Evolutionary conservation across 371 early-diverging fungal genomes (phyloP).

Genomic region (Mucor indicus): DNA sequence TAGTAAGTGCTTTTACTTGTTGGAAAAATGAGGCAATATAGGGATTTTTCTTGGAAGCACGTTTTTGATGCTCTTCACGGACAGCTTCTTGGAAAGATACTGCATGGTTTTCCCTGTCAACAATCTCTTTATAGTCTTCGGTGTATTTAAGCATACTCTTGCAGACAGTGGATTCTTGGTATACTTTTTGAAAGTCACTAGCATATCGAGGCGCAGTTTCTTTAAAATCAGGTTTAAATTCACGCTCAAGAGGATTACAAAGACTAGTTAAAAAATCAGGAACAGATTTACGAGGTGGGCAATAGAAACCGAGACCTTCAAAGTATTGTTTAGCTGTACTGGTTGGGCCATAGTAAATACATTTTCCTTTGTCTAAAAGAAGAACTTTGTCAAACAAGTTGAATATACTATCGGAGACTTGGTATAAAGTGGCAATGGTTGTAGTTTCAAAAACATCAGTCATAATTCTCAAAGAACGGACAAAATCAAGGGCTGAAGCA

Average conservation of each 20-base stretch:
- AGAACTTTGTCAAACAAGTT: slow-evolving; percentile 75
- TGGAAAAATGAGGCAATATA: slow-evolving; percentile 61
- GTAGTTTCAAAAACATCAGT: slow-evolving; percentile 65
- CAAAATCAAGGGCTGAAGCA: slow-evolving; percentile 81
- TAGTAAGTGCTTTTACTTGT: slow-evolving; percentile 59
- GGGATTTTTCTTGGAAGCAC: slow-evolving; percentile 45
- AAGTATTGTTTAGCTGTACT: slow-evolving; percentile 70
- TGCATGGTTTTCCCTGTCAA: slow-evolving; percentile 30
- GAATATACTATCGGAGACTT: slow-evolving; percentile 74
- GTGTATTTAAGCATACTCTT: slow-evolving; percentile 31
- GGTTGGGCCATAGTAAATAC: slow-evolving; percentile 74
- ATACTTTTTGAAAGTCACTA: slow-evolving; percentile 49
- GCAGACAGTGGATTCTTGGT: slow-evolving; percentile 35
- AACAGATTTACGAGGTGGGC: slow-evolving; percentile 70
- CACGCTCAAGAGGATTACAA: slow-evolving; percentile 63
- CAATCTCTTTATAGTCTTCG: slow-evolving; percentile 30
- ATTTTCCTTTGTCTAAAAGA: slow-evolving; percentile 69
- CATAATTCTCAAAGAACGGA: slow-evolving; percentile 65
- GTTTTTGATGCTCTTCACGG: slow-evolving; percentile 53
- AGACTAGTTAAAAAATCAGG: slow-evolving; percentile 78
- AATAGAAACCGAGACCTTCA: slow-evolving; percentile 62
- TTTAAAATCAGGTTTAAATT: slow-evolving; percentile 52
- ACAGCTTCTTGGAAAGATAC: slow-evolving; percentile 53
- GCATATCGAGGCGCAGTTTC: slow-evolving; percentile 43
- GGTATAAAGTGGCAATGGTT: slow-evolving; percentile 64